Percentiles rank a stretch among this genome's conserved stretches.
Evolutionary conservation across 2,329 filamentous ascomycete genomes (phyloP).

Genomic region (Ascochyta lentis): DNA sequence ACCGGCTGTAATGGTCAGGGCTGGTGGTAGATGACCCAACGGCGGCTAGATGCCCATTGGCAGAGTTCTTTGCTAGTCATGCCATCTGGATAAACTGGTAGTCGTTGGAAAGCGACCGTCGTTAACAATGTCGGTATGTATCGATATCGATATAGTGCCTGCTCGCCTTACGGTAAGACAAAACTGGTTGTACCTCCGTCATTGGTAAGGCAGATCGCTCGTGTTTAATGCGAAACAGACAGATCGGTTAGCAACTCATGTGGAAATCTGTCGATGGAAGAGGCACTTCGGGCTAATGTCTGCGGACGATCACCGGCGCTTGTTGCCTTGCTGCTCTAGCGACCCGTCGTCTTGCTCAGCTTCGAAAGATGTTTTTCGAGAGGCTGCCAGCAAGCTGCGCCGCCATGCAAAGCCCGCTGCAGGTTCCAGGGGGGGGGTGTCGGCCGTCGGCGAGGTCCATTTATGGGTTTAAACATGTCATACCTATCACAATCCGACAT

Average conservation of each 20-base stretch:
- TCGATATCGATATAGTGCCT: neutral
- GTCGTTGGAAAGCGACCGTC: neutral
- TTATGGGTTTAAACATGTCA: constrained; percentile 39
- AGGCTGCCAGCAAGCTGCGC: constrained; percentile 9
- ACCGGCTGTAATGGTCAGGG: constrained; percentile 9
- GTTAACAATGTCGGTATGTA: neutral
- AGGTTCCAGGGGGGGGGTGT: constrained; percentile 15
- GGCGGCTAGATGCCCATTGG: constrained; percentile 18
- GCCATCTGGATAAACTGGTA: neutral
- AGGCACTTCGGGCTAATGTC: constrained; percentile 5
- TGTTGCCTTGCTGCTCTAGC: constrained; percentile 9
- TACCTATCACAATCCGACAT: constrained; percentile 36
- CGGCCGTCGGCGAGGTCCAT: constrained; percentile 26
- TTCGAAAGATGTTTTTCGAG: constrained; percentile 6
- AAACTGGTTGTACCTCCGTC: constrained; percentile 2
- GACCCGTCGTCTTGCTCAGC: neutral
- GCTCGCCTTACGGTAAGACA: constrained; percentile 9
- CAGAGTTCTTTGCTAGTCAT: constrained; percentile 5
- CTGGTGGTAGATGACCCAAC: constrained; percentile 20
- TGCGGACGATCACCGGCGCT: constrained; percentile 27
- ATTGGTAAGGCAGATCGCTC: constrained; percentile 6
- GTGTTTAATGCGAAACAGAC: constrained; percentile 10
- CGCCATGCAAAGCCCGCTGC: constrained; percentile 4
- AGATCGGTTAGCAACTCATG: neutral
- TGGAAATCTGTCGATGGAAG: constrained; percentile 10